These are phyloP conservation scores for Hypoxylon sp. DNA, from an alignment of 2,329 filamentous ascomycete species.

Conservation along the genomic window DNA sequence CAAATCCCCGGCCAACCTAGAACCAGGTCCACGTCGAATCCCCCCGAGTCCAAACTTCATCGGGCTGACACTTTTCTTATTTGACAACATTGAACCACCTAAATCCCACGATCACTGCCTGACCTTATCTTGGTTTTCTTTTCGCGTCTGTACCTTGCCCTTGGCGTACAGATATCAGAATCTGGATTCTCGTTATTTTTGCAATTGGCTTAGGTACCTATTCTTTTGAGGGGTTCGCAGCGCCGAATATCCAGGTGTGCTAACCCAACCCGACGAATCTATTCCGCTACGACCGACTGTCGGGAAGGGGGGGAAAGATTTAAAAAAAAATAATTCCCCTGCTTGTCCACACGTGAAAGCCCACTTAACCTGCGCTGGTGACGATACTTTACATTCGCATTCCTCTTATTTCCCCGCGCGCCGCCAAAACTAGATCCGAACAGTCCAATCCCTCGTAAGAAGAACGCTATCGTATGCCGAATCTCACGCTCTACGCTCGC, in stretches of 20 bases:
- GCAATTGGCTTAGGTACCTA: conserved; percentile 19
- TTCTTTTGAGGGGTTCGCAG: conserved; percentile 14
- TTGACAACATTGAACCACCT: conserved; percentile 15
- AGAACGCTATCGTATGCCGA: conserved; percentile 35
- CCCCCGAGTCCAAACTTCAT: conserved; percentile 11
- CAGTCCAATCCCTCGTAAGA: neutral
- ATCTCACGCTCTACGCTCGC: conserved; percentile 21
- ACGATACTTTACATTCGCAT: conserved; percentile 22
- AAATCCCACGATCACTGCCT: conserved; percentile 35
- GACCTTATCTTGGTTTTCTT: conserved; percentile 19
- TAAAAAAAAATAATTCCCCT: conserved; percentile 23
- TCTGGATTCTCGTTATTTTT: conserved; percentile 23
- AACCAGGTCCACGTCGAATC: conserved; percentile 13
- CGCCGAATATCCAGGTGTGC: conserved; percentile 11
- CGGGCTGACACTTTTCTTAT: conserved; percentile 23
- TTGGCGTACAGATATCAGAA: conserved; percentile 16
- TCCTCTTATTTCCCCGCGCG: conserved; percentile 11
- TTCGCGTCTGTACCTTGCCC: conserved; percentile 15
- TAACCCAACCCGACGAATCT: conserved; percentile 18
- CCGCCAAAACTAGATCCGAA: conserved; percentile 2
- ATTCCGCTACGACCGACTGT: conserved; percentile 18
- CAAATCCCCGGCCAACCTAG: conserved; percentile 21
- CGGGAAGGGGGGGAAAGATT: neutral
- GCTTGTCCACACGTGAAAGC: conserved; percentile 14
- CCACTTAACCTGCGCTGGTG: conserved; percentile 30